Conservation (phyloP, 257 asterid species). For the Solanum tarapatanum region DNA sequence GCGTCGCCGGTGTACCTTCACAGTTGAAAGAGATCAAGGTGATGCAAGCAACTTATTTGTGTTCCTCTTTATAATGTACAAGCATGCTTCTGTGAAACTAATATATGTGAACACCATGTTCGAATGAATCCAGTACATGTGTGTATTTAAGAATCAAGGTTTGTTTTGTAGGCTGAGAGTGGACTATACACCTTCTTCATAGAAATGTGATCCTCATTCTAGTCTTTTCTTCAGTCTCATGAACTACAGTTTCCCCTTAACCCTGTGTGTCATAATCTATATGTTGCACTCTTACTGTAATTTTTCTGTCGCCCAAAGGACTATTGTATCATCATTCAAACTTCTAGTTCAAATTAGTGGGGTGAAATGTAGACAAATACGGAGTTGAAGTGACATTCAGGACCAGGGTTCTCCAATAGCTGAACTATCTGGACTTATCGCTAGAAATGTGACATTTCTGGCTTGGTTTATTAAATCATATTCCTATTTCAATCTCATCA, state of each 20-base stretch:
- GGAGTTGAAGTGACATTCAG: background rate
- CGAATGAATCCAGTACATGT: background rate
- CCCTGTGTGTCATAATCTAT: background rate
- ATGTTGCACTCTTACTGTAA: background rate
- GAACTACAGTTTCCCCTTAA: background rate
- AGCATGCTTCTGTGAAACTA: background rate
- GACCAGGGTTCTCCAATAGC: background rate
- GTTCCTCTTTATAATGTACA: background rate
- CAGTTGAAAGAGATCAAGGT: conserved; percentile 89
- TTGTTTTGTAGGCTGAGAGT: background rate
- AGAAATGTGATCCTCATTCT: background rate
- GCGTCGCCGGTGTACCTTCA: conserved; percentile 87
- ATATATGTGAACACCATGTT: background rate
- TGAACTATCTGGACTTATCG: background rate
- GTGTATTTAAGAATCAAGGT: background rate
- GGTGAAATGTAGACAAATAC: background rate
- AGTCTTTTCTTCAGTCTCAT: background rate
- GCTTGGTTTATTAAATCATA: background rate
- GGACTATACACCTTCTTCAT: background rate
- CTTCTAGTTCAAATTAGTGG: background rate
- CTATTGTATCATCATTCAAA: background rate
- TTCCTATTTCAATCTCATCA: background rate
- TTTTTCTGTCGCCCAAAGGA: background rate
- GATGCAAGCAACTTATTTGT: conserved; percentile 1
- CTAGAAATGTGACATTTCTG: background rate